Percentiles rank a stretch among this genome's conserved stretches.
phyloP scores from a whole-genome alignment of 345 rosid species.

The Geranium brycei region DNA sequence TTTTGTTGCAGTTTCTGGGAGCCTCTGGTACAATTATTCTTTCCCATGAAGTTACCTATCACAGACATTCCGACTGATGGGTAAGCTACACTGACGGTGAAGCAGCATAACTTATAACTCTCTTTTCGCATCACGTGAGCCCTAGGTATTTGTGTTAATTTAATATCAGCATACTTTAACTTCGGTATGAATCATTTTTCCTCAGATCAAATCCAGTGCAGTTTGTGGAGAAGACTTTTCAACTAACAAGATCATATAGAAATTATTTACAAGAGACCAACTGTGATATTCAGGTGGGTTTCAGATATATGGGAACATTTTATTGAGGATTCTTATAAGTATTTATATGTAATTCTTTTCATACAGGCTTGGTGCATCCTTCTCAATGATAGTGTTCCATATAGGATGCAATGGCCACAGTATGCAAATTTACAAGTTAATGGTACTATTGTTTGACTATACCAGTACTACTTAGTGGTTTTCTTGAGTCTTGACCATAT shows the following conservation, averaged over 20 bases:
- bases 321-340: constrained; percentile 4
- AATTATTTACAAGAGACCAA: constrained; percentile 56
- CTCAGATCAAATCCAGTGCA: constrained; percentile 63
- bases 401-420: constrained; percentile 99
- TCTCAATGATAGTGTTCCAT: constrained; percentile 85
- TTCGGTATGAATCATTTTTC: not conserved
- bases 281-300: constrained; percentile 67
- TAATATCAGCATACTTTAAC: not conserved
- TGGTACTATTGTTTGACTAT: constrained; percentile 27
- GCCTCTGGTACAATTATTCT: constrained; percentile 8
- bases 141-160: not conserved
- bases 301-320: not conserved
- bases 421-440: constrained; percentile 78
- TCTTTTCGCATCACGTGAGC: not conserved
- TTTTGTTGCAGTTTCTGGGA: constrained; percentile 21
- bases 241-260: constrained; percentile 53
- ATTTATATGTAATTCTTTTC: constrained; percentile 1
- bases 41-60: constrained; percentile 43
- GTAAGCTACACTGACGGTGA: constrained; percentile 24
- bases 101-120: too few relatives aligned
- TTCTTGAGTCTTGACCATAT: not conserved
- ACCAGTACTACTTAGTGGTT: not conserved
- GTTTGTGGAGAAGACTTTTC: constrained; percentile 58
- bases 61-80: constrained; percentile 58
- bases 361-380: constrained; percentile 97